Evolutionary conservation across 2,329 filamentous ascomycete genomes (phyloP).

Genomic region (Mariannaea sp.): DNA sequence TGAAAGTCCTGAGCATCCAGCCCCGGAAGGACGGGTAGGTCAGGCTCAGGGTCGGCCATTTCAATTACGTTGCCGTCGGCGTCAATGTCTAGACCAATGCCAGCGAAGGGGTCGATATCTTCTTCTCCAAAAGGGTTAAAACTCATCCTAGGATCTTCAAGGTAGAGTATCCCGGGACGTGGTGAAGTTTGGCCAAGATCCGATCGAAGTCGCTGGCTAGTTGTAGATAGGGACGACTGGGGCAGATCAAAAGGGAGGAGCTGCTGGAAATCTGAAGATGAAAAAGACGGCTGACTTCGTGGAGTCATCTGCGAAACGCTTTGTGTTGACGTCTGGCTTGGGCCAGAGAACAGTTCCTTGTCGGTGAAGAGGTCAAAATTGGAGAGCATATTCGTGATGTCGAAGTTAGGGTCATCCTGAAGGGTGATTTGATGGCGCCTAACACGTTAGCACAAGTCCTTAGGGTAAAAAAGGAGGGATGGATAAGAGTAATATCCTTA

Average conservation of each 20-base stretch:
- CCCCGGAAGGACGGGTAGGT: slow-evolving; percentile 49
- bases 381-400: slow-evolving; percentile 40
- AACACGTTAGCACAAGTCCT: slow-evolving; percentile 9
- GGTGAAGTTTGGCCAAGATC: slow-evolving; percentile 43
- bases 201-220: slow-evolving; percentile 41
- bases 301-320: slow-evolving; percentile 54
- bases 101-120: slow-evolving; percentile 45
- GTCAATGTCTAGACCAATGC: slow-evolving; percentile 56
- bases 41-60: slow-evolving; percentile 44
- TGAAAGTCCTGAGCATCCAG: slow-evolving; percentile 22
- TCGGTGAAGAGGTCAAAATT: slow-evolving; percentile 45
- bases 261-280: slow-evolving; percentile 37
- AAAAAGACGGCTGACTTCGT: slow-evolving; percentile 40
- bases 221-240: slow-evolving; percentile 43
- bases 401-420: slow-evolving; percentile 80
- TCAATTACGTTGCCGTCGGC: slow-evolving; percentile 55
- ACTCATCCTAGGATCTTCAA: slow-evolving; percentile 28
- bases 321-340: slow-evolving; percentile 45
- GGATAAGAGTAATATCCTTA: slow-evolving; percentile 50
- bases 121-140: slow-evolving; percentile 46
- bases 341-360: slow-evolving; percentile 40
- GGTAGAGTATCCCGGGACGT: slow-evolving; percentile 29
- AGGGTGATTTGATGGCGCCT: slow-evolving; percentile 79
- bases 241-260: slow-evolving; percentile 41
- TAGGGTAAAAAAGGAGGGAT: slow-evolving; percentile 37